Evolutionary conservation across 202 grass and related monocot genomes (phyloP).

Genomic region (Cymbopogon flexuosus): DNA sequence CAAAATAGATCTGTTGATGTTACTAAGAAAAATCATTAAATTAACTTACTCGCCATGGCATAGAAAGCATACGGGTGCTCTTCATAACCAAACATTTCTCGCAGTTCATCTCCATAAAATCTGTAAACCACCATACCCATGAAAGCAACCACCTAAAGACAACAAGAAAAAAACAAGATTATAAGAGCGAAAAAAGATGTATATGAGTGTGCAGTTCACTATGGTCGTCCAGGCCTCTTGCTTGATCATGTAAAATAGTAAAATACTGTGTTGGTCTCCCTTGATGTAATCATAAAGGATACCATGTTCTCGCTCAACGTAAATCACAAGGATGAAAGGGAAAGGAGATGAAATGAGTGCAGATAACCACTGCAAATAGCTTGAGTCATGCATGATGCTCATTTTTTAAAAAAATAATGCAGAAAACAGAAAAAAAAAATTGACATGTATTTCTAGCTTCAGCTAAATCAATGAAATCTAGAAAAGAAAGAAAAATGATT

Average conservation of each 20-base stretch:
- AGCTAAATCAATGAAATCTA: conserved; percentile 8
- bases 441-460: neutral
- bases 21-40: conserved; percentile 31
- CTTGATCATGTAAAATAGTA: neutral
- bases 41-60: conserved; percentile 76
- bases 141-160: conserved; percentile 80
- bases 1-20: conserved; percentile 13
- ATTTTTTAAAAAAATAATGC: neutral
- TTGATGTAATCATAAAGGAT: neutral
- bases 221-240: neutral
- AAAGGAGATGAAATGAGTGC: neutral
- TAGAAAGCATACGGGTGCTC: conserved; percentile 95
- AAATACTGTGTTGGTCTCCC: neutral
- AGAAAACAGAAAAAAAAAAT: neutral
- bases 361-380: neutral
- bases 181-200: conserved; percentile 25
- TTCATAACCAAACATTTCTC: conserved; percentile 99
- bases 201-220: neutral
- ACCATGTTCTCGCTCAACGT: neutral
- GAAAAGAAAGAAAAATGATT: neutral
- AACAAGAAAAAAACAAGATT: conserved; percentile 34
- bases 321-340: neutral
- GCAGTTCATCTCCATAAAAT: conserved; percentile 95
- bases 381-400: neutral
- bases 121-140: conserved; percentile 94